phyloP scores from a whole-genome alignment of 768 basidiomycete genomes.

The Amanita polypyramis region DNA sequence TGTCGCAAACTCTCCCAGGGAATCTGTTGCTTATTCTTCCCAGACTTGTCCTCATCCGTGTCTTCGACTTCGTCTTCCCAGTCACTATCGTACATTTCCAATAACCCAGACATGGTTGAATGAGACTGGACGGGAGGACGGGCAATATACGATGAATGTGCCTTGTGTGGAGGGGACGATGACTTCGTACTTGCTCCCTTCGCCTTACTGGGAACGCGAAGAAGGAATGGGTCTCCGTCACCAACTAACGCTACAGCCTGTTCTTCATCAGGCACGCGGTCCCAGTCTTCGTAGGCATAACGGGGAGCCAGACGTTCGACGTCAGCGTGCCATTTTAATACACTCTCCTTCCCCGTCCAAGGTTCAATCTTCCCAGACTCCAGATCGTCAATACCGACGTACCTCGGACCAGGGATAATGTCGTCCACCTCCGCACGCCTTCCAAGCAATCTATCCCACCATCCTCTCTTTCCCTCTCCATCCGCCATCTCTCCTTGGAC shows the following conservation, averaged over 20 bases:
- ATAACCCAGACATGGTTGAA: constrained; percentile 15
- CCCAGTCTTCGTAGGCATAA: no score
- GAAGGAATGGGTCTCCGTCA: constrained; percentile 10
- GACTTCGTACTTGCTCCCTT: no score
- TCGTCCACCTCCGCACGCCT: constrained; percentile 13
- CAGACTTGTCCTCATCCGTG: neutral
- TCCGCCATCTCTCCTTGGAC: neutral
- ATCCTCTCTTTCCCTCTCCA: neutral
- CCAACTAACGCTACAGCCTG: neutral
- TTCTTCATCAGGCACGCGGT: neutral
- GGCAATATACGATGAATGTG: no score
- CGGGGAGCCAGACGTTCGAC: neutral
- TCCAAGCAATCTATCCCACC: neutral
- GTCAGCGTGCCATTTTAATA: neutral
- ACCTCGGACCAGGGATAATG: constrained; percentile 15
- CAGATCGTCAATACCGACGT: constrained; percentile 10
- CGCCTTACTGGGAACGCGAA: no score
- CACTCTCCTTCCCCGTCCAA: neutral
- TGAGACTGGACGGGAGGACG: neutral
- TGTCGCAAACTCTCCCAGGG: constrained; percentile 38
- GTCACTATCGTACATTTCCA: constrained; percentile 15
- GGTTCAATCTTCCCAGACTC: constrained; percentile 8
- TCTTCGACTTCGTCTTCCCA: neutral
- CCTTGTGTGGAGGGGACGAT: no score
- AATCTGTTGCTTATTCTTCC: constrained; percentile 3